A percentile compares a stretch with the other conserved stretches of the same genome.
Conservation (phyloP, 345 rosid genomes). For the Ceriops zippeliana region DNA sequence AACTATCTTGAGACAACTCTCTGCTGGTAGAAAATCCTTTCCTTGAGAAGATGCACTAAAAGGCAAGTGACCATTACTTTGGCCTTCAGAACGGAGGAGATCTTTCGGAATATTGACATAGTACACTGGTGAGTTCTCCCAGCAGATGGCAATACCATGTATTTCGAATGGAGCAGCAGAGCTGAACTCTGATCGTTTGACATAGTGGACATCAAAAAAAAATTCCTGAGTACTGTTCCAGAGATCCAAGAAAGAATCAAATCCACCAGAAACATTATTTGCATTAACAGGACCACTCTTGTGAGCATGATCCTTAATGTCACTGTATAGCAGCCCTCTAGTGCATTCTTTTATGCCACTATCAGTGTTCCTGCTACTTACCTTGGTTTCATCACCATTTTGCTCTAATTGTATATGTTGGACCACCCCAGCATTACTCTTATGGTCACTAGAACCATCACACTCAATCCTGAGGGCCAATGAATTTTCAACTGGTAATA, state of each 20-base stretch:
- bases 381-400: slow-evolving; percentile 21
- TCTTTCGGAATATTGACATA: slow-evolving; percentile 78
- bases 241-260: slow-evolving; percentile 81
- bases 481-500: slow-evolving; percentile 25
- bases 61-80: slow-evolving; percentile 33
- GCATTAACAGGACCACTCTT: slow-evolving; percentile 75
- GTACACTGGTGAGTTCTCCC: slow-evolving; percentile 81
- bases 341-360: slow-evolving; percentile 15
- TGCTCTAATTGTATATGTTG: slow-evolving; percentile 18
- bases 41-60: slow-evolving; percentile 34
- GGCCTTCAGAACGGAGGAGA: slow-evolving; percentile 45
- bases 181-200: slow-evolving; percentile 46
- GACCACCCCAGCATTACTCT: slow-evolving; percentile 18
- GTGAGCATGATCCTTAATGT: slow-evolving; percentile 35
- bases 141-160: slow-evolving; percentile 89
- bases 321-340: slow-evolving; percentile 20
- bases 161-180: slow-evolving; percentile 56
- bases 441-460: slow-evolving; percentile 14
- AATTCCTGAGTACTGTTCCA: slow-evolving; percentile 68
- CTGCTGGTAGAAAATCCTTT: slow-evolving; percentile 27
- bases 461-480: neutral
- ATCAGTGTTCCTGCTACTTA: slow-evolving; percentile 13
- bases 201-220: slow-evolving; percentile 83
- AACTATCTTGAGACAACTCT: slow-evolving; percentile 43
- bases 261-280: slow-evolving; percentile 58